Evolutionary conservation across 768 basidiomycete genomes (phyloP).

Genomic region (Agrocybe praecox): DNA sequence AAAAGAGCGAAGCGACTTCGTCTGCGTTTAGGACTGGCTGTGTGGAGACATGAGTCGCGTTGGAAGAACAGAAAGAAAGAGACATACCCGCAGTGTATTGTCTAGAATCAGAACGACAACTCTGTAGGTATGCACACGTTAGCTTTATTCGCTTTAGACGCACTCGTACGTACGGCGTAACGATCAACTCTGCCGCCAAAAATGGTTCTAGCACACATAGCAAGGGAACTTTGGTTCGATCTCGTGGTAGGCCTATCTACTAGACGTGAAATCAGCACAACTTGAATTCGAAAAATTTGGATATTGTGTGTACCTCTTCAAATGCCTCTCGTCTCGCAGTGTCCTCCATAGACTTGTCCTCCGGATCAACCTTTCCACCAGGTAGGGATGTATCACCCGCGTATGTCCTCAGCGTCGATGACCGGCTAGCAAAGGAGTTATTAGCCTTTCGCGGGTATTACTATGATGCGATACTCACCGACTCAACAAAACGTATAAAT

Average conservation of each 20-base stretch:
- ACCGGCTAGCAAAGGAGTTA: slow-evolving; percentile 56
- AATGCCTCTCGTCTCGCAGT: slow-evolving; percentile 87
- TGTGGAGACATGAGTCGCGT: background rate
- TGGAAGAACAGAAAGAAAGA: background rate
- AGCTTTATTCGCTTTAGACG: too few species aligned
- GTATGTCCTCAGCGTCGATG: slow-evolving; percentile 71
- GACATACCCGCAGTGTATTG: slow-evolving; percentile 65
- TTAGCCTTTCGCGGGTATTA: too few species aligned
- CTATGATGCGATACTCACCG: slow-evolving; percentile 58
- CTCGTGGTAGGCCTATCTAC: slow-evolving; percentile 83
- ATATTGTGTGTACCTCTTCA: slow-evolving; percentile 66
- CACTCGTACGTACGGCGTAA: slow-evolving; percentile 89
- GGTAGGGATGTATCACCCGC: slow-evolving; percentile 90
- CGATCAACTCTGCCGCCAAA: slow-evolving; percentile 70
- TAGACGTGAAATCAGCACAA: background rate
- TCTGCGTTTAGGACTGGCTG: slow-evolving; percentile 80
- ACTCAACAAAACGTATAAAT: slow-evolving; percentile 84
- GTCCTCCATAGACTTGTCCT: slow-evolving; percentile 71
- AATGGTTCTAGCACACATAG: slow-evolving; percentile 83
- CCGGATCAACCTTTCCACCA: slow-evolving; percentile 77
- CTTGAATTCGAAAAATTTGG: background rate
- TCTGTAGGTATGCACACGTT: too few species aligned
- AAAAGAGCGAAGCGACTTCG: slow-evolving; percentile 83
- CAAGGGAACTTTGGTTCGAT: slow-evolving; percentile 68
- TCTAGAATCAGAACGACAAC: slow-evolving; percentile 87